Base-by-base conservation (phyloP, 1,139 yeast genomes). In the Arxiozyma slooffiae region DNA sequence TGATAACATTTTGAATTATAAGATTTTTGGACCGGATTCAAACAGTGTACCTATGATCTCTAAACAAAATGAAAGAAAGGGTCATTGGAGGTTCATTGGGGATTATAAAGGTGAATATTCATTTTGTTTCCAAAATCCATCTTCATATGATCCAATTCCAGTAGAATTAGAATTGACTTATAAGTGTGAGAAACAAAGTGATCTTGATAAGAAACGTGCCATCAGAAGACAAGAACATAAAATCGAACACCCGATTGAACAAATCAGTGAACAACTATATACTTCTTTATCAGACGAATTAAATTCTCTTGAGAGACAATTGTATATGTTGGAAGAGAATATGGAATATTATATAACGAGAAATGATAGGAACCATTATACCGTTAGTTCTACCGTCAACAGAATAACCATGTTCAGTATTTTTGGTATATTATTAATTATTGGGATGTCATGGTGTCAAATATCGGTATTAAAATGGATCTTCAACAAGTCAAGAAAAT, bases 261-360 rank as follows among this genome's bases (percentile, higher is more conserved):
- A 18, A 1, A 36, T 36, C 14, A 53, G 49, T 34, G 55, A 55
- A 30, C 49, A 51, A 80, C 80, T 54, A 81, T 83, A 63, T 79
- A 77, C 57, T 76, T 86, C 81, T 74, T 74, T 62, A 55, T 61
- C 58, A n/a, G 53, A 63, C 38, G 75, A 85, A 2, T 80, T 81
- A 41, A 75, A 76, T 54, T 72, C 71, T 51, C 82, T 92, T 57
- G 95, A 89, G 60, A 64, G 69, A 24, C 85, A 85, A 61, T 75
- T 88, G 65, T 79, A 80, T 58, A 76, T 76, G 24, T 74, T 92
- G 60, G 72, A 79, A 58, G 79, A 82, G 60, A 73, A 82, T 41
- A 73, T 88, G 63, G 85, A 84, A 63, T 85, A 89, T 70, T 89
- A 90, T 75, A 85, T 83, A 70, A 82, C 95, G n/a, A 82, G 98